Evolutionary conservation across 495 filamentous ascomycete genomes (phyloP), one percentile per base, ranked within the genome.

Genomic region (Daldinia vernicosa): DNA sequence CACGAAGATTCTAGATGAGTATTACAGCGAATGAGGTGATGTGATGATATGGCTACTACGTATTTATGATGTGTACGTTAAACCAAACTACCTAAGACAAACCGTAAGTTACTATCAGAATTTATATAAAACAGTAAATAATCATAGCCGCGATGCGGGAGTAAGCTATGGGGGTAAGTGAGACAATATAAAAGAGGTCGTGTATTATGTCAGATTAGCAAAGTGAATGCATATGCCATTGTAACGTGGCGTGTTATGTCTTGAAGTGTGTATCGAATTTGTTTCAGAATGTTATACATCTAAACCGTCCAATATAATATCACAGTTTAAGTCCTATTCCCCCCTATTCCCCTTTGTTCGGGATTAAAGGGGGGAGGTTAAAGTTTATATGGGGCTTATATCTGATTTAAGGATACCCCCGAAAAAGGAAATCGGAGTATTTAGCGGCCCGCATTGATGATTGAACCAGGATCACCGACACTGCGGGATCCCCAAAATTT

Each of bases 401-500:
- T 11, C 4, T 47, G 3, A 22, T 47, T 24, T 47, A 47, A 47
- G 19, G 2, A 47, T 47, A 47, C 9, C 17, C 43, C 19, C 43
- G 8, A 24, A 24, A 22, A 47, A 47, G 24, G 43, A 47, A 47
- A 11, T 47, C 43, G 43, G 43, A 47, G 43, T 47, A 47, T 47
- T 22, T 47, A 47, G 43, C 43, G 43, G 43, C 43, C 43, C 43
- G 43, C 43, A 22, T 1, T 47, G 17, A 51, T 45, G 1, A 27
- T 4, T 27, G 26, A 27, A 27, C 27, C 4, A 11, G 32, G 32
- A 33, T 33, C 32, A 11, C 32, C 11, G 30, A 32, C n/a, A 32
- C 30, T 8, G 30, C 30, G 30, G 30, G 56, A 11, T 28, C 43
- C 53, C 50, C 35, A 30, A 67, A 67, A 60, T 67, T 72, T 67